Percentiles rank a stretch among this genome's conserved stretches.
Conservation (phyloP, 352 stramenopile genomes). For the Phytophthora foliorum region DNA sequence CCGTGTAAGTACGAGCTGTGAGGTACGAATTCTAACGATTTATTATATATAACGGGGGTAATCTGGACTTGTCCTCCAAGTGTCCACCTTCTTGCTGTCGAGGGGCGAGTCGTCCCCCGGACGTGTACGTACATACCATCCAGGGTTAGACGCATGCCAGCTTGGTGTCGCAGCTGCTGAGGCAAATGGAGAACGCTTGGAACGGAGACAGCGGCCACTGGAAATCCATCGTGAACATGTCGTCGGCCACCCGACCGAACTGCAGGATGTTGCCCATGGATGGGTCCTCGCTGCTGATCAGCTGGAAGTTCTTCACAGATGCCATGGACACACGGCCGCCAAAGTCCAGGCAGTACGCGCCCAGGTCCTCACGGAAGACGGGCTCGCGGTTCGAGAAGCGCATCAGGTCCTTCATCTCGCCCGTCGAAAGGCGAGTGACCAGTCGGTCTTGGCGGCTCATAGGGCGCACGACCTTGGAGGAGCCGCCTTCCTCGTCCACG, state of each 20-base stretch:
- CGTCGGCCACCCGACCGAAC: conserved; percentile 90
- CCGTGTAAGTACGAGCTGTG: conserved; percentile 2
- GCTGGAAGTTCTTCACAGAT: conserved; percentile 92
- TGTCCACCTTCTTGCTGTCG: conserved; percentile 12
- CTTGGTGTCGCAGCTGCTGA: conserved; percentile 92
- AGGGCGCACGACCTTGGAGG: conserved; percentile 84
- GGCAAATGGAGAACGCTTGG: conserved; percentile 90
- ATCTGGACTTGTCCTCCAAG: not conserved
- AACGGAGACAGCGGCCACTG: conserved; percentile 90
- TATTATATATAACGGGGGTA: conserved; percentile 52
- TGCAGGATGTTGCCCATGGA: conserved; percentile 91
- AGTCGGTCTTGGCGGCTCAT: conserved; percentile 89
- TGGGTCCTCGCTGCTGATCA: conserved; percentile 86
- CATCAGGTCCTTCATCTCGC: conserved; percentile 87
- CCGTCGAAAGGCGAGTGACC: conserved; percentile 71
- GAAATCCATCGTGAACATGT: conserved; percentile 94
- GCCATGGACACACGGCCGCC: conserved; percentile 85
- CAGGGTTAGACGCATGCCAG: conserved; percentile 79
- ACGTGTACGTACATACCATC: conserved; percentile 17
- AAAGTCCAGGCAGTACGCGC: conserved; percentile 91
- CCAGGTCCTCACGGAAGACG: conserved; percentile 87
- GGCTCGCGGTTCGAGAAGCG: conserved; percentile 90
- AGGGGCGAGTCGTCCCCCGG: conserved; percentile 1
- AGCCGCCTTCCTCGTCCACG: conserved; percentile 83
- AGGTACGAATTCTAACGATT: conserved; percentile 36